Evolutionary conservation across 2,329 filamentous ascomycete species (phyloP), one percentile per base, ranked within the genome.

Genomic region (Venturia aucupariae): DNA sequence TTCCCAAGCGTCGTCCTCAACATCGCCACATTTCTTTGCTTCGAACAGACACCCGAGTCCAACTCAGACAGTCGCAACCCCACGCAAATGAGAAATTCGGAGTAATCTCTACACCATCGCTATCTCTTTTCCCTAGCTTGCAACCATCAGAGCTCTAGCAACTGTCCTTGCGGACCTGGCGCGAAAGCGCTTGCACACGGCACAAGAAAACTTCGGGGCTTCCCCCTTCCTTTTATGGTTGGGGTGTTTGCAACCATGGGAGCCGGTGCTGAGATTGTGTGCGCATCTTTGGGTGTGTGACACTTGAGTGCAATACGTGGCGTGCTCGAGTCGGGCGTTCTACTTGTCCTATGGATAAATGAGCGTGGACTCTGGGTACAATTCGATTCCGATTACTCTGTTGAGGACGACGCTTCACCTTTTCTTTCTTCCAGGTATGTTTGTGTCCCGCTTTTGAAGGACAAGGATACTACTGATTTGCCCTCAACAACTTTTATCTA

Each of bases 281-380:
- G 80, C 73, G 69, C 67, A 65, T 63, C 42, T 64, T 59, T 57
- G 65, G 66, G 67, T 70, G 71, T 72, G 81, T 76, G 86, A 87
- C 86, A 91, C 90, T 92, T 90, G 82, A 94, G 90, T 93, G 88
- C 90, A 90, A 94, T 94, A 91, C 89, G 90, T 89, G 84, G 90
- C 90, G 86, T 92, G 81, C 82, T 78, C 74, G 75, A 71, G 61
- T 41, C 39, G 71, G 68, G 67, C 66, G 68, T 71, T 74, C 70
- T 70, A 75, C 73, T 74, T 72, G 72, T 72, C 51, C 27, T 72
- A 73, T 64, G 65, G 68, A 71, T 70, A 67, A 71, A 72, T 75
- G 75, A 54, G 35, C 22, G 35, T 44, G 74, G 69, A 70, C 13
- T 51, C 46, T 76, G 73, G 79, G 82, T 87, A 86, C 82, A 82